A percentile compares a stretch with the other conserved stretches of the same genome.
Evolutionary conservation across 2,329 filamentous ascomycete species (phyloP).

Genomic region (Sporothrix pseudoabietina): DNA sequence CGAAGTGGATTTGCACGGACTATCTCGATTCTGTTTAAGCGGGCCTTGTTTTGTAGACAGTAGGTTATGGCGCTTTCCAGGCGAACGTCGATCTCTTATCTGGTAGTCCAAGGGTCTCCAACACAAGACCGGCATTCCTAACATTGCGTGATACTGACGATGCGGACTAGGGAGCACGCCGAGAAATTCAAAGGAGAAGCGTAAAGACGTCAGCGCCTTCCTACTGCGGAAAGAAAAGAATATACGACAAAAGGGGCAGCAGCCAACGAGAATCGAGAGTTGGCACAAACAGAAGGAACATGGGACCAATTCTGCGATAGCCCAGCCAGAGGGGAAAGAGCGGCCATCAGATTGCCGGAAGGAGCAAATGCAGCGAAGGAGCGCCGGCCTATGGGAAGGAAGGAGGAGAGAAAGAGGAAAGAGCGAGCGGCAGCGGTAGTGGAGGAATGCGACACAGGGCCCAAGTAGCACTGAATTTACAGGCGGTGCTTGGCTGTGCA

Average conservation of each 20-base stretch:
- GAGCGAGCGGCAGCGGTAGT: background rate
- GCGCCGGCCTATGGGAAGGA: background rate
- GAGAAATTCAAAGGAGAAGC: background rate
- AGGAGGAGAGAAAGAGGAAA: background rate
- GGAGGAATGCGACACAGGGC: background rate
- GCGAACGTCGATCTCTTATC: background rate
- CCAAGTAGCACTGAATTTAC: background rate
- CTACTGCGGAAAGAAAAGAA: conserved; percentile 2
- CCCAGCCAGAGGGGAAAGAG: conserved; percentile 2
- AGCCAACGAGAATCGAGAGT: conserved; percentile 25
- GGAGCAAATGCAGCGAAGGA: conserved; percentile 3
- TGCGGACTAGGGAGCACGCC: background rate
- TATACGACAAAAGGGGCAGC: conserved; percentile 10
- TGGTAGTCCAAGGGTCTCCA: background rate
- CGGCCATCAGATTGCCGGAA: conserved; percentile 6
- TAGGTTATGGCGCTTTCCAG: background rate
- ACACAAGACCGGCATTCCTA: background rate
- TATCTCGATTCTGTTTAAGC: conserved; percentile 4
- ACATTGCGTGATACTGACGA: conserved; percentile 19
- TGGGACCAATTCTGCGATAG: background rate
- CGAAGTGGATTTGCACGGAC: background rate
- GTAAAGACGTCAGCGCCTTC: background rate
- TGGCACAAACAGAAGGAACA: conserved; percentile 4
- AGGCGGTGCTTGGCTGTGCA: conserved; percentile 22
- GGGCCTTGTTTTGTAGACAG: background rate